Base-by-base conservation (phyloP, 768 basidiomycete species). In the Coprinopsis sp. region DNA sequence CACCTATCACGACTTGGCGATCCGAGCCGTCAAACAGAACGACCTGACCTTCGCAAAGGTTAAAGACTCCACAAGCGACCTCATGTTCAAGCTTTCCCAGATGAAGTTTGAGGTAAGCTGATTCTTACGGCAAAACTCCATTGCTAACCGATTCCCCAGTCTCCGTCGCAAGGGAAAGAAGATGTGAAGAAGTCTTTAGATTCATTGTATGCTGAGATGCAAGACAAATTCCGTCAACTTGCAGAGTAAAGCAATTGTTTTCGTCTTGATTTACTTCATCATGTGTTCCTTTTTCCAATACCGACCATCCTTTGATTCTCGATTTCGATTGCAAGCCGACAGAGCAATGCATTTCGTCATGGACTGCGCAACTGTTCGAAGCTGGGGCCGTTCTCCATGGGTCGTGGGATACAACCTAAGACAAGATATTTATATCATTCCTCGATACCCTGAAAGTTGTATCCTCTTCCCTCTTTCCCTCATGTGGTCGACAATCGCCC, bases 51-150 rank as follows among this genome's bases (percentile, higher is more conserved):
- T 92, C 59, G 70, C 82, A 27, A 84, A 82, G 74, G 86, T 98
- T 65, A 88, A 88, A 61, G 94, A 97, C 54, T 73, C 82, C 12
- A 79, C 91, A 3, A 69, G 77, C 41, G 96, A 99, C 58, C 67
- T 96, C 51, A 88, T 93, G 79, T 98, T 86, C 74, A 91, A 93
- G 66, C 81, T 99, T n/a, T 95, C 92, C 37, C 94, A 98, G 67
- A 94, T 95, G 92, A 98, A 97, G 65, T 97, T 96, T 61, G 92
- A 96, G 83, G 92, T 91, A 57, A 39, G 80, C 54, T 28, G 7
- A 28, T 31, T 24, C 22, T 39, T 37, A 34, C 16, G 31, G 43
- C 19, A 29, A 13, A 34, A 28, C 22, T 38, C 33, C 6, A 39
- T 37, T 28, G 11, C 33, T 55, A 11, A 24, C 38, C 37, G 37